Percentiles rank a stretch among this genome's conserved stretches.
Evolutionary conservation across 73 alveolate genomes (phyloP).

Genomic region (Diophrys sp.): DNA sequence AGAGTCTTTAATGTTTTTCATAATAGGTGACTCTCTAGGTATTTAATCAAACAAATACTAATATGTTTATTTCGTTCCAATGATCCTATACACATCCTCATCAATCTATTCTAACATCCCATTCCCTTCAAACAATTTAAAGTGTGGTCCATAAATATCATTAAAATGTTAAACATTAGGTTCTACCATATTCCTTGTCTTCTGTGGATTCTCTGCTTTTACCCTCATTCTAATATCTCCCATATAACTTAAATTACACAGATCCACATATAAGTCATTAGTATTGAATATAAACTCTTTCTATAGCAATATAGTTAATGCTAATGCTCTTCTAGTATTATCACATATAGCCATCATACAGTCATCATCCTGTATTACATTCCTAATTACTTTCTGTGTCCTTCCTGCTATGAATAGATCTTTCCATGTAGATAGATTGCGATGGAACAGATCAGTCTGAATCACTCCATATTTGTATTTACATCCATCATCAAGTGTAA

Average conservation of each 20-base stretch:
- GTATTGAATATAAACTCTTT: constrained; percentile 15
- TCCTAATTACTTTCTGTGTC: constrained; percentile 45
- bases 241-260: constrained; percentile 27
- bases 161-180: constrained; percentile 38
- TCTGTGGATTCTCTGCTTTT: constrained; percentile 61
- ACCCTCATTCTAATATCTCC: constrained; percentile 57
- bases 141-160: no score
- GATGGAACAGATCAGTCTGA: constrained; percentile 15
- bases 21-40: no score
- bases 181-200: constrained; percentile 49
- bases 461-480: constrained; percentile 58
- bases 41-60: no score
- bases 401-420: constrained; percentile 57
- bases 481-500: constrained; percentile 3
- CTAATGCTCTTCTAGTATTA: constrained; percentile 48
- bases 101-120: no score
- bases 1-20: no score
- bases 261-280: constrained; percentile 29
- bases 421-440: constrained; percentile 43
- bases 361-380: no score
- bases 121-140: no score
- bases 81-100: no score
- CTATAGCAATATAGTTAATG: constrained; percentile 16
- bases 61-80: no score
- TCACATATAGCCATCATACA: no score